A percentile compares a stretch with the other conserved stretches of the same genome.
phyloP scores from a whole-genome alignment of 139 green algal species.

The Closterium sp. region DNA sequence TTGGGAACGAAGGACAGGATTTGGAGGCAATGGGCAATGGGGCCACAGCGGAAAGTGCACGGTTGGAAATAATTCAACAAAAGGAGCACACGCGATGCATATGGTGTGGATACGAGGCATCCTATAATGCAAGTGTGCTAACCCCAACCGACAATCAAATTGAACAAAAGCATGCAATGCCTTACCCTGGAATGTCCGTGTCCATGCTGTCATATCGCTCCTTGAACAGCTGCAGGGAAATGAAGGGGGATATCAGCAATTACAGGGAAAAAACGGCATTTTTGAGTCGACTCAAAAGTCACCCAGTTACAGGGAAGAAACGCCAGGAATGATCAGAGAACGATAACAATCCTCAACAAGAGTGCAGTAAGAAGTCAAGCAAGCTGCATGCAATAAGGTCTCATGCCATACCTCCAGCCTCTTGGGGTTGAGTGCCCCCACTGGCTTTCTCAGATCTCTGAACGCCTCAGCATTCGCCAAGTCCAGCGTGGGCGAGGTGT shows the following conservation, averaged over 20 bases:
- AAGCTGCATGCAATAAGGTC: too few relatives aligned
- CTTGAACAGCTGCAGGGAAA: conserved; percentile 12
- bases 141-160: too few relatives aligned
- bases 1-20: neutral
- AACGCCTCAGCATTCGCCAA: conserved; percentile 46
- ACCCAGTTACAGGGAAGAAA: neutral
- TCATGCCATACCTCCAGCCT: neutral
- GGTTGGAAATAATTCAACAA: too few relatives aligned
- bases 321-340: neutral
- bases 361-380: too few relatives aligned
- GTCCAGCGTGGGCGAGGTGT: conserved; percentile 47
- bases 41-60: too few relatives aligned
- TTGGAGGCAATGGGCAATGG: neutral
- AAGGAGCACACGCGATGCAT: too few relatives aligned
- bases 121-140: too few relatives aligned
- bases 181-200: conserved; percentile 13
- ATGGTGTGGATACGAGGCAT: too few relatives aligned
- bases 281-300: neutral
- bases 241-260: neutral
- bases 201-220: conserved; percentile 50
- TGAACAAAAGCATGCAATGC: neutral
- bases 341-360: neutral
- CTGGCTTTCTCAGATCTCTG: conserved; percentile 54
- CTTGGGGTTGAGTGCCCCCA: conserved; percentile 49
- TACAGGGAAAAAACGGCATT: too few relatives aligned